Percentiles rank a stretch among this genome's conserved stretches.
Conservation (phyloP, 768 basidiomycete species). For the Lactarius sanguifluus region DNA sequence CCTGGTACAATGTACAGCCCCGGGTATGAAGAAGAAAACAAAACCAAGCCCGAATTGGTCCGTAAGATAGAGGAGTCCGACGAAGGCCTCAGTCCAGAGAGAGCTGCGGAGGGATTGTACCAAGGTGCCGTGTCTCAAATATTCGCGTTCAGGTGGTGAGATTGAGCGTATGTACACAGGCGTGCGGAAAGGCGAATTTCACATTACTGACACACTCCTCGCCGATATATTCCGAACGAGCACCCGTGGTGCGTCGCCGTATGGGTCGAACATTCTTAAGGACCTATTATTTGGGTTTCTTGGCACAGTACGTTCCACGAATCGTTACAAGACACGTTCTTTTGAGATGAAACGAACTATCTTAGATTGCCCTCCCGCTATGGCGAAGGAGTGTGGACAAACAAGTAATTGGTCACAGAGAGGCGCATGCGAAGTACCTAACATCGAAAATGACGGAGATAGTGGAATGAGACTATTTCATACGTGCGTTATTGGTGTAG, state of each 20-base stretch:
- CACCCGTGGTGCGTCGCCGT: conserved; percentile 62
- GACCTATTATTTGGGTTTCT: conserved; percentile 50
- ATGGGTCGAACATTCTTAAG: conserved; percentile 47
- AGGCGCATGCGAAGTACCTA: conserved; percentile 41
- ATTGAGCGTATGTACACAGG: conserved; percentile 41
- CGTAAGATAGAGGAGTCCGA: conserved; percentile 77
- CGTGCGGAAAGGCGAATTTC: conserved; percentile 63
- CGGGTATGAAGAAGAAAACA: conserved; percentile 74
- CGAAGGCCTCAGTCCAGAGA: conserved; percentile 59
- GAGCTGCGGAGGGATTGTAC: conserved; percentile 58
- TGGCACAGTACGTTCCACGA: conserved; percentile 40
- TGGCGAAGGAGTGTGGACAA: conserved; percentile 44
- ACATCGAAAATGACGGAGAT: conserved; percentile 29
- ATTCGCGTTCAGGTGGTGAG: background rate
- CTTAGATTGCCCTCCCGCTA: conserved; percentile 41
- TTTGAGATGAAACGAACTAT: conserved; percentile 1
- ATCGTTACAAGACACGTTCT: conserved; percentile 1
- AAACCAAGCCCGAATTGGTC: conserved; percentile 71
- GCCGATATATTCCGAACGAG: conserved; percentile 66
- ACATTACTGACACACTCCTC: conserved; percentile 73
- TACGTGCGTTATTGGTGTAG: background rate
- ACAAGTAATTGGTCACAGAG: conserved; percentile 36
- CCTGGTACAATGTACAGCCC: conserved; percentile 80
- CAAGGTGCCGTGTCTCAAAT: conserved; percentile 45
- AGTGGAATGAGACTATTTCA: background rate